Evolutionary conservation across 208 protist genomes (phyloP), one percentile per base, ranked within the genome.

Genomic region (Leishmania turanica): DNA sequence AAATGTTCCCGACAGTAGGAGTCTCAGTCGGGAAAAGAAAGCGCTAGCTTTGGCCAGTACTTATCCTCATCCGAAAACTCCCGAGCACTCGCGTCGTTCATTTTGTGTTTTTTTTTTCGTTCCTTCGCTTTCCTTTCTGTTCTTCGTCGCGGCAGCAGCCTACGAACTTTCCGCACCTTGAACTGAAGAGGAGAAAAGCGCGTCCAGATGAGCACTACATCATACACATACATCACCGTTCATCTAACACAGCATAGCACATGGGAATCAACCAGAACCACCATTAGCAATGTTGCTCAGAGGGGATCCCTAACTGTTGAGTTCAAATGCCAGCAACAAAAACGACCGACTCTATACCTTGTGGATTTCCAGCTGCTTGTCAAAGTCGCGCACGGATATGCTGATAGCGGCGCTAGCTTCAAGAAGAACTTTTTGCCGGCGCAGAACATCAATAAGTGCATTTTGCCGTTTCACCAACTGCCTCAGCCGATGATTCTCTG

Each of bases 371-470:
- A 84, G 49, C 0, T 81, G 45, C 47, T 79, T 79, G 9, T 21
- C 27, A 31, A 84, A 87, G 75, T 99, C 96, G 45, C 97, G 92
- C 77, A 97, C 94, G 24, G 93, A 90, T 53, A 99, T 89, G 9
- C 83, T 64, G 2, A 99, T 74, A 60, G 97, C 69, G 56, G 77
- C 64, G 17, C 93, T 87, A 1, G 97, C 94, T 87, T 99, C 98
- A 24, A 98, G 82, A 64, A 98, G 93, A 64, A 99, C 85, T 81
- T 98, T 99, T 77, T 99, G 97, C 1, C 96, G 85, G 78, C 97
- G 96, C 53, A 99, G 80, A 6, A 97, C 84, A 83, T 98, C 97
- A 42, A 99, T 98, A 6, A 99, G 89, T 51, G 97, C 98, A 49
- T 87, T 88, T 83, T 99, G 96, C 60, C 98, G 98, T 66, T 88